Evolutionary conservation across 1,284 basidiomycete genomes (phyloP).

Genomic region (Ganoderma lucidum): DNA sequence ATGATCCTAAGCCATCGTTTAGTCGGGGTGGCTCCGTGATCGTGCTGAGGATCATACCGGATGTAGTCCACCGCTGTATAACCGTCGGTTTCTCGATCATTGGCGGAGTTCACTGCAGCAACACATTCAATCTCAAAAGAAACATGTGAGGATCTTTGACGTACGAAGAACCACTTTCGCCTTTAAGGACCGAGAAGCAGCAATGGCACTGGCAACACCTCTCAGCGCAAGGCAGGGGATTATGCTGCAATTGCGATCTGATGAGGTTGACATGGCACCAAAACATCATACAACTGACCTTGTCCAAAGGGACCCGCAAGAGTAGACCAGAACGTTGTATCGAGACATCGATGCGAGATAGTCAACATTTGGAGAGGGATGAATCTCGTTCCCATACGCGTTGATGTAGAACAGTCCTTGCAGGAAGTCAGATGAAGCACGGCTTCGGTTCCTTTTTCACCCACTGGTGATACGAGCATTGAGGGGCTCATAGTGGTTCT

Average conservation of each 20-base stretch:
- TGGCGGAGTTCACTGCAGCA: constrained; percentile 81
- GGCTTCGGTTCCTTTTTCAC: constrained; percentile 33
- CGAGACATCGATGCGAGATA: constrained; percentile 73
- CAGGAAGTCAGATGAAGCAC: neutral
- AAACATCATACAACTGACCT: constrained; percentile 54
- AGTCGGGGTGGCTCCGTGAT: neutral
- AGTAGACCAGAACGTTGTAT: constrained; percentile 86
- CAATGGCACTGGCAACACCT: constrained; percentile 84
- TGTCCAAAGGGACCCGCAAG: constrained; percentile 94
- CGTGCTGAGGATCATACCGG: constrained; percentile 49
- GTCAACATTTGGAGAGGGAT: constrained; percentile 87
- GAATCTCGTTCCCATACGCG: constrained; percentile 90
- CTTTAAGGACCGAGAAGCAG: constrained; percentile 72
- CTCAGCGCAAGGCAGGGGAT: constrained; percentile 91
- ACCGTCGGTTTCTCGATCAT: constrained; percentile 91
- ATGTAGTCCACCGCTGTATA: constrained; percentile 91
- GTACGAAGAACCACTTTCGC: constrained; percentile 88
- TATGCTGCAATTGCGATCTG: constrained; percentile 54
- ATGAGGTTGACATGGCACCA: neutral
- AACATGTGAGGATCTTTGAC: constrained; percentile 36
- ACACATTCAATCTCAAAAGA: constrained; percentile 13
- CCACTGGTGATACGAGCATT: constrained; percentile 73
- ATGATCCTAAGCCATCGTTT: constrained; percentile 62
- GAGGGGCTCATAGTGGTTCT: constrained; percentile 63
- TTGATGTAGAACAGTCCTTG: constrained; percentile 93